Conservation (phyloP, 129 eudicot genomes). For the sunflower (Helianthus annuus) region HanXRQr2.0-SUNRISE NC_035442.2:144350417-144350916, state of each 20-base stretch:
- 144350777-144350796: background rate
- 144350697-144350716: background rate
- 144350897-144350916: background rate
- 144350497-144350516: background rate
- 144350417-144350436: conserved; percentile 3
- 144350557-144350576: conserved; percentile 8
- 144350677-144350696: background rate
- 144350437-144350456: background rate
- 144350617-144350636: conserved; percentile 5
- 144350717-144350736: background rate
- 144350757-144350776: background rate
- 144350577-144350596: background rate
- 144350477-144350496: conserved; percentile 12
- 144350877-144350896: background rate
- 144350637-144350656: background rate
- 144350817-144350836: background rate
- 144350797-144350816: background rate
- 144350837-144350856: background rate
- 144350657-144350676: background rate
- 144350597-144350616: background rate
- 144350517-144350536: background rate
- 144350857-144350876: background rate
- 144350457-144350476: conserved; percentile 1
- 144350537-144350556: background rate
- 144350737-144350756: conserved; percentile 7